Base-by-base conservation (phyloP, 139 green algal species). In the Raphidocelis subcapitata region DNA sequence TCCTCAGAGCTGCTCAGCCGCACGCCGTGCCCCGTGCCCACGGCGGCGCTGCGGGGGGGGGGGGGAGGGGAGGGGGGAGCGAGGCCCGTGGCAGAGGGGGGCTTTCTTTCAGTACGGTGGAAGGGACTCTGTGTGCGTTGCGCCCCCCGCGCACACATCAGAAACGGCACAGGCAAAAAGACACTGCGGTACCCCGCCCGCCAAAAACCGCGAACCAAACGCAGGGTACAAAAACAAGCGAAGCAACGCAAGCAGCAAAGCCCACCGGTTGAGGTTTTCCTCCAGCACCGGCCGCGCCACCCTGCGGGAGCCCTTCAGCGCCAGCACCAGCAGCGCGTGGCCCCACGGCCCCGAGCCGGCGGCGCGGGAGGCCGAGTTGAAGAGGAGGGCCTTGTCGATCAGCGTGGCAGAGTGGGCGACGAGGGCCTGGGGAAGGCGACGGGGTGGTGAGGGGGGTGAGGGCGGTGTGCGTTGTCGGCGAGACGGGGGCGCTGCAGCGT, bases 301-400 rank as follows among this genome's bases (percentile, higher is more conserved):
- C 5, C 54, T 16, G 37, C 36, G 59, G 2, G 63, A 33, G 28
- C 52, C 72, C 10, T 49, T 65, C 20, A 78, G n/a, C 26, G 28
- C 37, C 51, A 78, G 63, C 62, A 72, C 21, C 2, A 35, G 46
- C 52, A 72, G 72, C 51, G 71, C 24, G 35, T 78, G 72, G 10
- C 49, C 35, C 41, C 51, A 20, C 12, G 35, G 14, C 28, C 62
- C 52, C 37, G 29, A 51, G 31, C 72, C 72, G 10, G 51, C 41
- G 8, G 41, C 32, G 2, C 36, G 26, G 31, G 63, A 62, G 23
- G 62, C n/a, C 3, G 35, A 26, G n/a, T 37, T n/a, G 52, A 73
- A 72, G 35, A 72, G 31, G 2, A 64, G 52, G 2, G 41, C 20
- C 72, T 78, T 78, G 63, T 78, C 72, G 51, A 33, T 66, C 3